Conservation (phyloP, 2,329 filamentous ascomycete genomes). For the Trichoderma citrinoviride region DNA sequence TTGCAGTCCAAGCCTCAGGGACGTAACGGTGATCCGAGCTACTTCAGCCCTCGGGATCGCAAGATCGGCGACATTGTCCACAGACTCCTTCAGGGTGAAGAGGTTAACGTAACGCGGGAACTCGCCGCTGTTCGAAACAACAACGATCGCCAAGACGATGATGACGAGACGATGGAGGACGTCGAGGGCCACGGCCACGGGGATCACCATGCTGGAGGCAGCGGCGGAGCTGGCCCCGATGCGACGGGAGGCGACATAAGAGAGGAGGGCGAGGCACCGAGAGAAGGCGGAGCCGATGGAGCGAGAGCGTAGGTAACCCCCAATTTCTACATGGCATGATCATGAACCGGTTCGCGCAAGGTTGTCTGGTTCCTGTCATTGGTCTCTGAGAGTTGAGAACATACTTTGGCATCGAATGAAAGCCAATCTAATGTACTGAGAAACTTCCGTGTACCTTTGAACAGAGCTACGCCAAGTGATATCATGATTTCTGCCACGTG, state of each 20-base stretch:
- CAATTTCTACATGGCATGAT: slow-evolving; percentile 31
- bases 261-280: slow-evolving; percentile 81
- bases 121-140: slow-evolving; percentile 61
- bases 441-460: slow-evolving; percentile 32
- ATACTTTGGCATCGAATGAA: slow-evolving; percentile 22
- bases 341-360: slow-evolving; percentile 26
- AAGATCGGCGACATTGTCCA: slow-evolving; percentile 89
- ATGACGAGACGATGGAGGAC: slow-evolving; percentile 54
- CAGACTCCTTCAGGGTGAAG: slow-evolving; percentile 79
- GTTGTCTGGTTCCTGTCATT: slow-evolving; percentile 26
- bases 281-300: slow-evolving; percentile 93
- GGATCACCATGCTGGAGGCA: slow-evolving; percentile 58
- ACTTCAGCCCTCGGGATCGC: slow-evolving; percentile 80
- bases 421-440: slow-evolving; percentile 35
- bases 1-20: slow-evolving; percentile 85
- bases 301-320: slow-evolving; percentile 93
- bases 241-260: slow-evolving; percentile 89
- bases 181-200: slow-evolving; percentile 62
- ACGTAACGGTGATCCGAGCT: slow-evolving; percentile 65
- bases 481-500: slow-evolving; percentile 15
- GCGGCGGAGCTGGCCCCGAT: slow-evolving; percentile 78
- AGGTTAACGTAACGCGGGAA: slow-evolving; percentile 74
- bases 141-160: slow-evolving; percentile 54
- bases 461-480: slow-evolving; percentile 28
- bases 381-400: slow-evolving; percentile 20